Conservation (phyloP, 2,329 filamentous ascomycete genomes). For the Neofusicoccum laricinum region DNA sequence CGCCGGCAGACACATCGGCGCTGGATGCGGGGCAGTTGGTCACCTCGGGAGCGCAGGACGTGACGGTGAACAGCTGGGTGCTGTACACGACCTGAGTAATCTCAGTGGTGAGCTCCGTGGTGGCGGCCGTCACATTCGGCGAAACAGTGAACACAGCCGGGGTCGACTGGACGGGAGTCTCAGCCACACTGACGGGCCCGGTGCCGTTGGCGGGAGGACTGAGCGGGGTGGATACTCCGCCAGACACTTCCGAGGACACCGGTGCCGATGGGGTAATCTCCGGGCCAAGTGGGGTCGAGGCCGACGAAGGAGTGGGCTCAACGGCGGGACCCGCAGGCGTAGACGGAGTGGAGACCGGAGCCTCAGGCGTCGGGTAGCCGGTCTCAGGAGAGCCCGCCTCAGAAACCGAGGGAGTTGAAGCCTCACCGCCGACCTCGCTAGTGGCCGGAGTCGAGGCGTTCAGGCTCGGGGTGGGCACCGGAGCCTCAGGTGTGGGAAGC, state of each 20-base stretch:
- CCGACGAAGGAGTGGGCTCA: not conserved
- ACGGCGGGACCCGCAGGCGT: not conserved
- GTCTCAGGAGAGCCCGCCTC: not conserved
- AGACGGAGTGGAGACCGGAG: not conserved
- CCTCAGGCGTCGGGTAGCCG: no score
- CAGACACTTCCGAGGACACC: not conserved
- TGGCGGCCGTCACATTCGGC: not conserved
- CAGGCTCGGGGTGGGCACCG: not conserved
- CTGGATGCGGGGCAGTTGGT: conserved; percentile 22
- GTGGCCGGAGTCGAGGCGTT: not conserved
- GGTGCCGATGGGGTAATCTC: not conserved
- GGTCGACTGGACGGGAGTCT: not conserved
- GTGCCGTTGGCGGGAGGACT: not conserved
- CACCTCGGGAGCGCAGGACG: not conserved
- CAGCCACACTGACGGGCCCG: not conserved
- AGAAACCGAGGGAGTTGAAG: conserved; percentile 2
- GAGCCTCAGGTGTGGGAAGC: not conserved
- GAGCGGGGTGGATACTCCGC: not conserved
- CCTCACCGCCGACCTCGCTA: not conserved
- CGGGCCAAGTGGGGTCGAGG: not conserved
- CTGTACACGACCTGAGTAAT: conserved; percentile 7
- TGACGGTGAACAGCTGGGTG: conserved; percentile 4
- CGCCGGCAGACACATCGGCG: conserved; percentile 4
- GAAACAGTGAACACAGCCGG: not conserved
- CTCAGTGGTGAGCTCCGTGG: not conserved